Evolutionary conservation across 192 early-diverging fungal genomes (phyloP).

Genomic region (Linnemannia elongata): DNA sequence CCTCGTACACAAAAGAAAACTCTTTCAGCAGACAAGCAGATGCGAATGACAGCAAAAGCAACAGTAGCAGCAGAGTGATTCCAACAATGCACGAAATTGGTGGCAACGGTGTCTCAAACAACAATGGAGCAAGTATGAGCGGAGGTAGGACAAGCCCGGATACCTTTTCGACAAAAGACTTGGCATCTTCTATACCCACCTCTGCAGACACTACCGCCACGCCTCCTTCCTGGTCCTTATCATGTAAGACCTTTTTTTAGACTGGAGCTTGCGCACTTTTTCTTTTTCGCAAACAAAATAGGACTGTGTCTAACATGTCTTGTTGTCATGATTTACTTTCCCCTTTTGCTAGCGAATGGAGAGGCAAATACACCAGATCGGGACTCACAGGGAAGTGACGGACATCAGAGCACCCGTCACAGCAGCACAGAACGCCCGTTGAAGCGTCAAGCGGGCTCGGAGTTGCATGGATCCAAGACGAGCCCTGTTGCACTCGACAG

Average conservation of each 20-base stretch:
- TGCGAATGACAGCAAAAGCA: conserved; percentile 1
- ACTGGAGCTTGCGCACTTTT: neutral
- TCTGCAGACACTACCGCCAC: neutral
- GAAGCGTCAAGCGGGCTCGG: conserved; percentile 16
- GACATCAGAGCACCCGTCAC: neutral
- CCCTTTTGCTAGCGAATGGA: too few species aligned
- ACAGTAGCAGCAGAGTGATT: neutral
- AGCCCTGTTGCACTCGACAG: conserved; percentile 23
- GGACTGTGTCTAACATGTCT: neutral
- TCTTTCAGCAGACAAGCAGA: neutral
- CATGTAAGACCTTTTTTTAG: neutral
- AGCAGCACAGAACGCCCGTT: neutral
- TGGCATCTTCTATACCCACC: conserved; percentile 3
- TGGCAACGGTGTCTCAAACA: conserved; percentile 23
- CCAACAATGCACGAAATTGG: conserved; percentile 28
- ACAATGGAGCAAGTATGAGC: neutral
- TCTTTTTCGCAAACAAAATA: neutral
- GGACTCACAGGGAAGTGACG: neutral
- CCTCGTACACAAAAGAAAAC: neutral
- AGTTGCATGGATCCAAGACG: neutral
- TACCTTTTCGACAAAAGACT: neutral
- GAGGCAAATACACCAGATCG: neutral
- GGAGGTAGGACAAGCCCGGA: neutral
- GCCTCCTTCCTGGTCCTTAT: neutral
- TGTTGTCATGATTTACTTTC: neutral